phyloP scores from a whole-genome alignment of 2,329 filamentous ascomycete genomes.

The Fusarium sp. region DNA sequence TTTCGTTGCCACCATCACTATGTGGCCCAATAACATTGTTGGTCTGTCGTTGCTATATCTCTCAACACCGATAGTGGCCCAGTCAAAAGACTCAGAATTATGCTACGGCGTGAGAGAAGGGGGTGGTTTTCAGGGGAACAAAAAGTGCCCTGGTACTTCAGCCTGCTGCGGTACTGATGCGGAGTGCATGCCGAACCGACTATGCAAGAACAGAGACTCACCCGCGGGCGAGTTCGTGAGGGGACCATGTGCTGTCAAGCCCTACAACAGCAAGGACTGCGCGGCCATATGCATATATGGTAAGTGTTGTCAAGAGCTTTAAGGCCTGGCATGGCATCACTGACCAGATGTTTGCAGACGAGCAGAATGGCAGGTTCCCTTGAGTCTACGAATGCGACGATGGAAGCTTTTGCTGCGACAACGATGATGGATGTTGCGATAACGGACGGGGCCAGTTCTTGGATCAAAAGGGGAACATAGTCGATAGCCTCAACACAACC shows the following conservation, averaged over 20 bases:
- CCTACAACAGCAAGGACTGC: constrained; percentile 23
- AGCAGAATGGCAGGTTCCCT: constrained; percentile 24
- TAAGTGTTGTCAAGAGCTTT: not conserved
- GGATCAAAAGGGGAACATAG: constrained; percentile 5
- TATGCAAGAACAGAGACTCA: constrained; percentile 29
- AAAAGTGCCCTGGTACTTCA: constrained; percentile 19
- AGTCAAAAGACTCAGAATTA: not conserved
- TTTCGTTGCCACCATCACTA: not conserved
- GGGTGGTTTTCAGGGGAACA: constrained; percentile 13
- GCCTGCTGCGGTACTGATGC: constrained; percentile 29
- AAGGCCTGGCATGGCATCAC: not conserved
- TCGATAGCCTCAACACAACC: not conserved
- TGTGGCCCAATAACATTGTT: not conserved
- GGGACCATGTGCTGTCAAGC: constrained; percentile 31
- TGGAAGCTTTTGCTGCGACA: constrained; percentile 38
- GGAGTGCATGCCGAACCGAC: constrained; percentile 29
- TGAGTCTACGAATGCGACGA: constrained; percentile 28
- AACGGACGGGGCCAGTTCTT: constrained; percentile 28
- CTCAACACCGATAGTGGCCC: not conserved
- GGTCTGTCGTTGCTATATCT: not conserved
- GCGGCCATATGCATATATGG: constrained; percentile 28
- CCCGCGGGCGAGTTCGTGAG: constrained; percentile 24
- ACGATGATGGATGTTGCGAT: constrained; percentile 30
- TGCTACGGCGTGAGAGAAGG: constrained; percentile 4
- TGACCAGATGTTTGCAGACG: constrained; percentile 3